Base-by-base conservation (phyloP, 176 grass and related monocot genomes). In the Eleusine coracana region DNA sequence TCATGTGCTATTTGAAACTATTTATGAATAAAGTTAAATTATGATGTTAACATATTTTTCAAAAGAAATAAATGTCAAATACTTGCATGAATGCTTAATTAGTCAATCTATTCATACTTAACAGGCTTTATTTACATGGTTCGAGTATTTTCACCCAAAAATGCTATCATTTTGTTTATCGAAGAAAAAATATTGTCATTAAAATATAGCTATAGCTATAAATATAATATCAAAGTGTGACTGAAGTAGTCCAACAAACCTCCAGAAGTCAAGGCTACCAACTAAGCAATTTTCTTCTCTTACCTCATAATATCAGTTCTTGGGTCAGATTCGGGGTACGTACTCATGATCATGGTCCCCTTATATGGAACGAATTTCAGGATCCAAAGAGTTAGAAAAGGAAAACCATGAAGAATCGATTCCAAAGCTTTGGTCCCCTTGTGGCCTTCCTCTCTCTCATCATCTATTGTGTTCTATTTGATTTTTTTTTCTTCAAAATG, bases 381-480 rank as follows among this genome's bases (percentile, higher is more conserved):
- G 75, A 85, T 85, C 74, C 75, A 71, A 71, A 63, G 83, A 78
- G 13, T 64, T 25, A 51, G 20, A 51, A 63, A 70, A 85, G 61
- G 28, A 48, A 78, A 78, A 71, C 7, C 40, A 66, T 71, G 62
- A 71, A 50, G 74, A 85, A 85, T 41, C 75, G 51, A 79, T 79
- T 79, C 75, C 83, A 71, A 85, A 71, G 83, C 37, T 14, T 13
- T 78, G 74, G 83, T 71, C 83, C 83, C 74, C 65, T 18, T 34
- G 31, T 34, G 31, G 31, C 31, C 31, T 34, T 34, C 31, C 31
- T 42, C 6, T 38, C 38, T 59, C 70, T 60, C 61, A 84, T 18
- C 31, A 56, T 41, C 61, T 42, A 10, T 7, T 8, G 13, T 49
- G 12, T 51, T 28, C 25, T 55, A 18, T 13, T 29, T 10, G 0